Conservation (phyloP, 176 grass and related monocot species). For the barley (Hordeum vulgare) region DNA sequence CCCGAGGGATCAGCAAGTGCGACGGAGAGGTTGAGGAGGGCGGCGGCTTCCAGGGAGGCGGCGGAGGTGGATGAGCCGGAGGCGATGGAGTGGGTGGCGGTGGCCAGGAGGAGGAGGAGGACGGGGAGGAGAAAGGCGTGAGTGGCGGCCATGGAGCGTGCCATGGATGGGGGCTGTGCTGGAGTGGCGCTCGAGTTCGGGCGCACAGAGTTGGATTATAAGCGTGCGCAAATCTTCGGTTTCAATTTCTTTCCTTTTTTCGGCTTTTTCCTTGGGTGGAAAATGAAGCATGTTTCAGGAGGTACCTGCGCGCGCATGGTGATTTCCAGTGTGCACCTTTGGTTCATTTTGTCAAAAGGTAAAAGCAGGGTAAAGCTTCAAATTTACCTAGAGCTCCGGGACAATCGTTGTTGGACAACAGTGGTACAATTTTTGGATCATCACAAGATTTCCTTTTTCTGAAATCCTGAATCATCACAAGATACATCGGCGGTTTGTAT, state of each 20-base stretch:
- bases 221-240: not conserved
- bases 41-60: constrained; percentile 22
- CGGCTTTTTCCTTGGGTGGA: not conserved
- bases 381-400: no score
- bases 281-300: not conserved
- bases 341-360: no score
- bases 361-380: no score
- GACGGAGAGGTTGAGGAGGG: constrained; percentile 50
- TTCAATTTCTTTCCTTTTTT: not conserved
- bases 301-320: not conserved
- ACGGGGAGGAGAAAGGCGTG: constrained; percentile 17
- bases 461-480: not conserved
- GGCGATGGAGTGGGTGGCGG: not conserved
- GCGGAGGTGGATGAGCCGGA: not conserved
- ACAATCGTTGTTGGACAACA: no score
- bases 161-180: constrained; percentile 12
- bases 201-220: constrained; percentile 40
- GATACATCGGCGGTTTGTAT: no score
- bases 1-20: constrained; percentile 33
- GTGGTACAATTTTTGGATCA: no score
- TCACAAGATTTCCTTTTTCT: no score
- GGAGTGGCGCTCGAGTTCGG: constrained; percentile 20
- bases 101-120: constrained; percentile 29
- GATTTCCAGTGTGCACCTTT: not conserved
- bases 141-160: not conserved